Evolutionary conservation across 1,284 basidiomycete species (phyloP).

Genomic region (Gymnopus androsaceus): DNA sequence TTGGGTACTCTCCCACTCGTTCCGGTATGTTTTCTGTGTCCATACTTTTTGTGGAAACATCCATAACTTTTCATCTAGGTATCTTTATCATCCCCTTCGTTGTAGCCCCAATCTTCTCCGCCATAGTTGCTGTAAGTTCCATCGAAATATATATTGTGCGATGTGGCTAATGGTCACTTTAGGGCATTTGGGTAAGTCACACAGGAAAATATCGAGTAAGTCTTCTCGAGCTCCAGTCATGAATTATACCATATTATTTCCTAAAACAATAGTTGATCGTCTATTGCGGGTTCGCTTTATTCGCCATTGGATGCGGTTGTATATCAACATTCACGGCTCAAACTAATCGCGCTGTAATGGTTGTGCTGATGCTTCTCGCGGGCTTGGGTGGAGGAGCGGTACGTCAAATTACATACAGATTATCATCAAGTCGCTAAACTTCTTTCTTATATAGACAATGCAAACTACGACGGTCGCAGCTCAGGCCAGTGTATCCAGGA

Average conservation of each 20-base stretch:
- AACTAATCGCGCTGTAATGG: conserved; percentile 53
- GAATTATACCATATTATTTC: background rate
- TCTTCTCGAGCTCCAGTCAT: background rate
- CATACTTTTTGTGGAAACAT: background rate
- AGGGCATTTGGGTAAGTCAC: conserved; percentile 64
- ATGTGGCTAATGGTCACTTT: background rate
- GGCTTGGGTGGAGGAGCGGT: conserved; percentile 71
- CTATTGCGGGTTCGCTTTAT: conserved; percentile 65
- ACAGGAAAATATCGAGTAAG: conserved; percentile 67
- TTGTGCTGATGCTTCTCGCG: conserved; percentile 68
- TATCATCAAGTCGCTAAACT: background rate
- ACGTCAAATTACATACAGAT: background rate
- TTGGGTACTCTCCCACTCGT: conserved; percentile 63
- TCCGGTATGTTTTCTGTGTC: conserved; percentile 21
- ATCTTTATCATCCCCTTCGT: conserved; percentile 68
- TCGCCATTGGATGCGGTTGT: conserved; percentile 70
- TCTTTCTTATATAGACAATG: conserved; percentile 41
- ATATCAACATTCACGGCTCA: conserved; percentile 58
- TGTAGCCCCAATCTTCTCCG: conserved; percentile 60
- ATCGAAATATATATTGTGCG: background rate
- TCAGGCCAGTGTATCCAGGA: conserved; percentile 65
- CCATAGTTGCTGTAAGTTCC: conserved; percentile 49
- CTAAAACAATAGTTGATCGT: conserved; percentile 50
- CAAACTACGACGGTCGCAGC: conserved; percentile 69
- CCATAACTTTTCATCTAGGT: conserved; percentile 33